These are phyloP conservation scores for Dysphania ambrosioides DNA, from an alignment of 148 eudicot species.

Conservation along the genomic window DNA sequence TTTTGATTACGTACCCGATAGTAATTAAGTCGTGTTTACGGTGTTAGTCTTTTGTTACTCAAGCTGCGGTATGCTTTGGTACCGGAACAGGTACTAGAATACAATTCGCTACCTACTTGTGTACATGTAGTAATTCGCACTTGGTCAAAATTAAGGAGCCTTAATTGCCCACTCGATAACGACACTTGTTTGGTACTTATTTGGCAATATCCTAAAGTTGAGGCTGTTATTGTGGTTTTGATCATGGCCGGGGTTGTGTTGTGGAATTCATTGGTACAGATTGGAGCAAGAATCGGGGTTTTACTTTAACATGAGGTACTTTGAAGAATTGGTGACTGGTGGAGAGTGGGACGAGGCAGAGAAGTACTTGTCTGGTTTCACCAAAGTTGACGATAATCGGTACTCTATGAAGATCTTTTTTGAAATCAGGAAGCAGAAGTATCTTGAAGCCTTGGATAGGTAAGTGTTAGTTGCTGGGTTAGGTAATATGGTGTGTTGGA, in stretches of 20 bases:
- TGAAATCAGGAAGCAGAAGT: conserved; percentile 96
- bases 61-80: no score
- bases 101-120: no score
- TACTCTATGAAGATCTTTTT: conserved; percentile 97
- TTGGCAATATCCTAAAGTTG: neutral
- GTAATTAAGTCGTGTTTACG: no score
- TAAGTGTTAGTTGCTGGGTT: conserved; percentile 18
- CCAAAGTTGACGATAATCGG: conserved; percentile 93
- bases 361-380: conserved; percentile 86
- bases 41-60: neutral
- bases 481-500: neutral
- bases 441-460: conserved; percentile 92
- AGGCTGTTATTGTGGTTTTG: neutral
- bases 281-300: conserved; percentile 97
- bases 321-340: conserved; percentile 79
- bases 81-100: no score
- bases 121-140: no score
- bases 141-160: no score
- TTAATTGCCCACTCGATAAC: no score
- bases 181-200: no score
- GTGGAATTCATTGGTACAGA: conserved; percentile 34
- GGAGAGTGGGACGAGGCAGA: conserved; percentile 98
- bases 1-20: neutral
- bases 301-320: conserved; percentile 83
- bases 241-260: conserved; percentile 7